Evolutionary conservation across 2,329 filamentous ascomycete genomes (phyloP), one percentile per base, ranked within the genome.

Genomic region (Penicillium sp.): DNA sequence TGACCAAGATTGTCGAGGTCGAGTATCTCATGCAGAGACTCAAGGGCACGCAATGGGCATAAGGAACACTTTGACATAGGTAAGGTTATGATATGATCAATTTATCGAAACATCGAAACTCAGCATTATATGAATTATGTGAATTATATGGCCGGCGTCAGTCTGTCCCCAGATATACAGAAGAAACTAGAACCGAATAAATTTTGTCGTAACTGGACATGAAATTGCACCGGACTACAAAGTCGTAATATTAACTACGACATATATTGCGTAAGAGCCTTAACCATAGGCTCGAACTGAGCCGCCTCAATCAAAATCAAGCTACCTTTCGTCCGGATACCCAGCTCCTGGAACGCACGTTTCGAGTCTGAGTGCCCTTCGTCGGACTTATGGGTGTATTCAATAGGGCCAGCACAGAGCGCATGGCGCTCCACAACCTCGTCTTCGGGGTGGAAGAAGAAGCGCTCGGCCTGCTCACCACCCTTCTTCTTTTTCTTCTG

Each of bases 1-100:
- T 97, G 68, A 98, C 93, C n/a, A 98, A 98, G 71, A 85, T 89
- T 56, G 91, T 98, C 35, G 93, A 98, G 75, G 89, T 98, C 9
- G 93, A 98, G 62, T 98, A 98, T 68, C 75, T 98, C 60, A 95
- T 98, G 88, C 88, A 97, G 71, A 80, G 93, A 56, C 74, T 98
- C 47, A 80, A 73, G 58, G 73, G 72, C 26, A 76, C 74, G 3
- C 54, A 74, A 61, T 76, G 74, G 74, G 71, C 75, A 55, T 73
- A 55, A 65, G 41, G 10, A 24, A 35, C 22, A 21, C 48, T 37
- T 48, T 32, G 19, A 50, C 47, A 58, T 51, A 55, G 54, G 51
- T 48, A 53, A 56, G 53, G 32, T 53, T 53, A 55, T 50, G 49
- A 57, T 44, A 39, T 53, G 52, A 53, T 50, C 37, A 34, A 45